Conservation (phyloP, 257 asterid species). For the Nicotiana benthamiana region DNA sequence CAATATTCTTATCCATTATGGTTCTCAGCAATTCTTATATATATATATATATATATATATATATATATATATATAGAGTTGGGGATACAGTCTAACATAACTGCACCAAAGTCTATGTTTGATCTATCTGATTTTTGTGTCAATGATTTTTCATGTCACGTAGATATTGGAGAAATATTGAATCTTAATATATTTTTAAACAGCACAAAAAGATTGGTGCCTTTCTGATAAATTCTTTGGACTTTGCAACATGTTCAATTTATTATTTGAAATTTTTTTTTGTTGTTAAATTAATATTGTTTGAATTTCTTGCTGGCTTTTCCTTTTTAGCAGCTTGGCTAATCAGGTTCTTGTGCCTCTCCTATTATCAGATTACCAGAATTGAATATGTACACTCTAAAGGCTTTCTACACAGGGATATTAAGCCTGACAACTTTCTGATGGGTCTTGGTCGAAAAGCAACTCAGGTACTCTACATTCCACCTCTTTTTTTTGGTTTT, state of each 20-base stretch:
- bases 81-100: not conserved
- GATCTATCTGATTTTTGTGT: not conserved
- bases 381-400: slow-evolving; percentile 87
- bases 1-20: not conserved
- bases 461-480: slow-evolving; percentile 51
- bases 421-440: slow-evolving; percentile 92
- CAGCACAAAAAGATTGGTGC: not conserved
- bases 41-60: no score
- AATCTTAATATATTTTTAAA: not conserved
- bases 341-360: not conserved
- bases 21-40: not conserved
- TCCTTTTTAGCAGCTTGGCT: slow-evolving; percentile 3
- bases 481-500: slow-evolving; percentile 4
- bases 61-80: no score
- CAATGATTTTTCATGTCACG: not conserved
- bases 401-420: slow-evolving; percentile 90
- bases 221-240: not conserved
- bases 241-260: not conserved
- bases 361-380: slow-evolving; percentile 54
- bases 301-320: not conserved
- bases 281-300: not conserved
- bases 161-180: not conserved
- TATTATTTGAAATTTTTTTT: not conserved
- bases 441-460: slow-evolving; percentile 99
- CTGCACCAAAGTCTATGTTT: not conserved